Base-by-base conservation (phyloP, 179 eudicot genomes). In the Pouteria campechiana region DNA sequence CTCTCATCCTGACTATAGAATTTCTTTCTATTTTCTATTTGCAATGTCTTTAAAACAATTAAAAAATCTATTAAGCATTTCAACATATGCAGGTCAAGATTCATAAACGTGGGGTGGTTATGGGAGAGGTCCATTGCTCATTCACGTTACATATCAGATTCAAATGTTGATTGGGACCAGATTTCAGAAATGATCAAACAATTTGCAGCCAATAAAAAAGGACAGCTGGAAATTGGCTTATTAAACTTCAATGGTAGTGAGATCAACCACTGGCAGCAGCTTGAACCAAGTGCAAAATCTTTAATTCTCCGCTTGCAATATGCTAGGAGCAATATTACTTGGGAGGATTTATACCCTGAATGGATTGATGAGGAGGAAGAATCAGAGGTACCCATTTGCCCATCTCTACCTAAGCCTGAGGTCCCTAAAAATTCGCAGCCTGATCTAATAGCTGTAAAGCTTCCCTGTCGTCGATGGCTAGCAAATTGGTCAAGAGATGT, bases 301-400 rank as follows among this genome's bases (percentile, higher is more conserved):
- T 63, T 87, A 12, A 24, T 51, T 31, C 70, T 87, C 50, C 53
- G 52, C 29, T 56, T 83, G 44, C 71, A 83, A 42, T 57, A 62
- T 46, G 67, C 54, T 45, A 56, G 83, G 1, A 51, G 33, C 6
- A 70, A 63, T 44, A 25, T 83, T 10, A 77, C 94, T 3, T 87
- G 96, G 96, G 90, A 76, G 47, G 48, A 76, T n/a, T 55, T 87
- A 6, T 87, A 70, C 58, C 96, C 96, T 50, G 96, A 87, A 69
- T 87, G 96, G 96, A 74, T 87, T 29, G 96, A 87, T 22, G 96
- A 87, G 63, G 94, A 83, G 60, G 84, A 76, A 60, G 92, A 87
- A 40, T 66, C 55, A 46, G 96, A 83, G 28, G 46, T 80, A 44
- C 96, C 94, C 29, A 46, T 31, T 35, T 87, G 96, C 32, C 90